Evolutionary conservation across 2,329 filamentous ascomycete genomes (phyloP), one percentile per base, ranked within the genome.

Genomic region (Fusarium sp.): DNA sequence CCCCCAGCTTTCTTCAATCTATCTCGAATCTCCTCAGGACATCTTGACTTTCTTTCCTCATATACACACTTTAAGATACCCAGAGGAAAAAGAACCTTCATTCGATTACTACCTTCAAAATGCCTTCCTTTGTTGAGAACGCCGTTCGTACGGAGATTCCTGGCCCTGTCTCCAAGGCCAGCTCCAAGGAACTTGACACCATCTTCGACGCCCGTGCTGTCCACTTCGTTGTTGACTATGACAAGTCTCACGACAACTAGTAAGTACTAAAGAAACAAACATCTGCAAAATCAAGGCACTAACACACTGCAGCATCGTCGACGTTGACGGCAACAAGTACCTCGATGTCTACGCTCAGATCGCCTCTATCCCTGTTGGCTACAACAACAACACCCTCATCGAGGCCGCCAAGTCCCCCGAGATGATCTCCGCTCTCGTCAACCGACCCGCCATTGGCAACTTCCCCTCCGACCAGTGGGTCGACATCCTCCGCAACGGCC

Each of bases 301-400:
- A 29, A 71, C 63, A 27, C 29, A 24, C 38, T 15, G 4, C 43
- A 80, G 78, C 76, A 83, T 86, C 65, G 81, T 83, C 56, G 84
- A 86, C 72, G 81, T 82, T 54, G 84, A 86, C 66, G 84, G 84
- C 74, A 86, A 86, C 78, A 79, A 81, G 40, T 81, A 82, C 66
- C 79, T 85, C 52, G 84, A 86, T 79, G 83, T 85, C 59, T 93
- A 93, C 80, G 90, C 92, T 53, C 92, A 95, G 81, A 95, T 95
- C 77, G 92, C 92, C 63, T 94, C 92, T 25, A 95, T 95, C 73
- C 91, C 92, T 12, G 89, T 95, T 51, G 92, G 92, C 68, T 95
- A 95, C 86, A 94, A 91, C 86, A 94, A 95, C 81, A 86, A 90
- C 14, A 81, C 87, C 54, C 87, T 95, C 66, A 84, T 89, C 70